phyloP scores from a whole-genome alignment of 176 grass and related monocot genomes.

The Eleusine indica region DNA sequence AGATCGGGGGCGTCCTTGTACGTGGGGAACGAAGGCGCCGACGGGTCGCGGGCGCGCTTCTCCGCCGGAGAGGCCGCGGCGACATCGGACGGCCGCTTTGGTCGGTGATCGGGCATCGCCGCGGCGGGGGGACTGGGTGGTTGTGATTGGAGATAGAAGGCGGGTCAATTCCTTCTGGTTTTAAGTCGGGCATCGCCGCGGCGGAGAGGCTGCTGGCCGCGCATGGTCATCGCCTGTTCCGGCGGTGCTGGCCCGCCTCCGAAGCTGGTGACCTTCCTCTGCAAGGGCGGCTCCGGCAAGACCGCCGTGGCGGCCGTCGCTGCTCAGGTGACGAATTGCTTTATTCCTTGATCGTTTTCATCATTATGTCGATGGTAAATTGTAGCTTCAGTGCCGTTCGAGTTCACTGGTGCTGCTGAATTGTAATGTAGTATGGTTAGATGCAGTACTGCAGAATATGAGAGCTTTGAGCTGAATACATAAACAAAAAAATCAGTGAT shows the following conservation, averaged over 20 bases:
- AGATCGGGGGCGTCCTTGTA: conserved; percentile 50
- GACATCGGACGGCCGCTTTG: conserved; percentile 38
- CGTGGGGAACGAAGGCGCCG: conserved; percentile 43
- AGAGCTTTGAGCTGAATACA: neutral
- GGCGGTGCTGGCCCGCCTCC: conserved; percentile 42
- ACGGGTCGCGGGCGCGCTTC: conserved; percentile 31
- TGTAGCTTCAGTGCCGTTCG: neutral
- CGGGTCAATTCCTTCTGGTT: neutral
- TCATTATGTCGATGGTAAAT: conserved; percentile 1
- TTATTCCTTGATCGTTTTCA: neutral
- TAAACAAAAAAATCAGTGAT: neutral
- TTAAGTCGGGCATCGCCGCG: neutral
- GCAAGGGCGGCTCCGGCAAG: conserved; percentile 89
- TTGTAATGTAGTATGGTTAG: neutral
- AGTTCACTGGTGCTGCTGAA: neutral
- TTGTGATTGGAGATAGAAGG: neutral
- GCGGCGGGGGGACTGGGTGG: neutral
- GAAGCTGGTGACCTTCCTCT: conserved; percentile 87
- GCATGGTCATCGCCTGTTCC: conserved; percentile 40
- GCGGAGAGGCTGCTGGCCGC: conserved; percentile 23
- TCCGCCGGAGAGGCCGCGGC: neutral
- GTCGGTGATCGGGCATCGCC: conserved; percentile 32
- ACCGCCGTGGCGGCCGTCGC: conserved; percentile 80
- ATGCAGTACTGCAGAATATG: neutral
- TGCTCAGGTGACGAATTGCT: conserved; percentile 48